Percentiles rank a stretch among this genome's conserved stretches.
Evolutionary conservation across 179 eudicot genomes (phyloP).

Genomic region (Camellia oleifera): DNA sequence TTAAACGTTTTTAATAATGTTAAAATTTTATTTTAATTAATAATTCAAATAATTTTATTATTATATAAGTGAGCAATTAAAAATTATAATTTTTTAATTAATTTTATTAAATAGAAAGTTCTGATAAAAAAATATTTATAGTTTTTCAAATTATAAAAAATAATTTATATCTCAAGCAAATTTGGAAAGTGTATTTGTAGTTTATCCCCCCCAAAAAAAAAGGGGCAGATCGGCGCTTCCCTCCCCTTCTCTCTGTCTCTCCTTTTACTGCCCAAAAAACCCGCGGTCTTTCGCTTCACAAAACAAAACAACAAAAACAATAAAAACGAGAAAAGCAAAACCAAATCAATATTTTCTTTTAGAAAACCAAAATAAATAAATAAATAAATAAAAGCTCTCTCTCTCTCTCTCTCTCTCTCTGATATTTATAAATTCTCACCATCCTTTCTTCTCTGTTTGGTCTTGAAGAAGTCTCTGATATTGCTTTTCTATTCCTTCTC

Average conservation of each 20-base stretch:
- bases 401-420: neutral
- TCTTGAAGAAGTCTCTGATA: neutral
- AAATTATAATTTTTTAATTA: no score
- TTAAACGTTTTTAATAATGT: no score
- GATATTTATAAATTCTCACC: neutral
- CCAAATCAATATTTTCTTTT: neutral
- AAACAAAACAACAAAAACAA: neutral
- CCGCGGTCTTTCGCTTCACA: slow-evolving; percentile 7
- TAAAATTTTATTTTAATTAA: no score
- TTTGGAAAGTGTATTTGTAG: no score
- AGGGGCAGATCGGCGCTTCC: slow-evolving; percentile 8
- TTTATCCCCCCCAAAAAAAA: no score
- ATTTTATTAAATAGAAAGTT: no score
- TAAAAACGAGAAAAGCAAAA: neutral
- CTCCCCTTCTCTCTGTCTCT: neutral
- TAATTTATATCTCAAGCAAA: no score
- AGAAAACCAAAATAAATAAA: no score
- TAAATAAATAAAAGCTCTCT: neutral
- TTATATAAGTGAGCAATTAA: no score
- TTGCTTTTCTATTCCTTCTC: neutral
- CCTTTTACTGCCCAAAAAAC: neutral
- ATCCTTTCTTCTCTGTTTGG: neutral
- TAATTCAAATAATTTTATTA: no score
- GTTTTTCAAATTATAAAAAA: no score
- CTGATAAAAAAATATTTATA: no score